These are phyloP conservation scores for Penicillium sp. DNA, from an alignment of 2,329 filamentous ascomycete genomes.

Conservation along the genomic window DNA sequence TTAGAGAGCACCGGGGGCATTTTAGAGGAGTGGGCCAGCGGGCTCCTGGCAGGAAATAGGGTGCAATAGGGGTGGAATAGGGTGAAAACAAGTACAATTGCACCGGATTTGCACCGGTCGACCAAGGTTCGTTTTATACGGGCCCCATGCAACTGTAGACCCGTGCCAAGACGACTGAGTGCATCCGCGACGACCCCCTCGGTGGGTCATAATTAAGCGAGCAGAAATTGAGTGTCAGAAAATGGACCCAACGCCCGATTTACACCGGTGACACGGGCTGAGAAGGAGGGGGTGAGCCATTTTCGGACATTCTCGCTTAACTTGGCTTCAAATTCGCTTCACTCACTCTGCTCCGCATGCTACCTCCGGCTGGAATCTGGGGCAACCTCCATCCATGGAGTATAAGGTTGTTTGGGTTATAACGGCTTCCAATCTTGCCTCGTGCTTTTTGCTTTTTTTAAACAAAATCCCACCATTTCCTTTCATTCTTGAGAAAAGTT, in stretches of 20 bases:
- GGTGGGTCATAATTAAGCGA: constrained; percentile 20
- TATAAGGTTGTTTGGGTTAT: background rate
- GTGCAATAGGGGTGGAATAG: background rate
- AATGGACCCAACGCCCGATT: constrained; percentile 26
- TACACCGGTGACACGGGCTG: background rate
- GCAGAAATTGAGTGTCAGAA: constrained; percentile 37
- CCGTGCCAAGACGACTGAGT: constrained; percentile 29
- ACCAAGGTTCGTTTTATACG: constrained; percentile 20
- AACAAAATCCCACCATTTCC: background rate
- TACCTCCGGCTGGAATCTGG: background rate
- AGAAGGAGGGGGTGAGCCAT: constrained; percentile 3
- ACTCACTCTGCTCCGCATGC: constrained; percentile 7
- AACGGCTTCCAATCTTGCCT: background rate
- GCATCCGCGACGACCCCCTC: constrained; percentile 30
- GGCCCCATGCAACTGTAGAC: constrained; percentile 17
- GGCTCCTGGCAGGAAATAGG: background rate
- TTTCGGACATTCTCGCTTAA: constrained; percentile 9
- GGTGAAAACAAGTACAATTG: background rate
- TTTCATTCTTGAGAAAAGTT: background rate
- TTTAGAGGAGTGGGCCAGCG: constrained; percentile 5
- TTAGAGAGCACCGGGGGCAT: constrained; percentile 8
- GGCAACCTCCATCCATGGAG: background rate
- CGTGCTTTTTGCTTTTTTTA: background rate
- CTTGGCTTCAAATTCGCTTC: constrained; percentile 12
- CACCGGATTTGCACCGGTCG: background rate